phyloP scores from a whole-genome alignment of 2,329 filamentous ascomycete genomes.

The Cladosporium sp. region DNA sequence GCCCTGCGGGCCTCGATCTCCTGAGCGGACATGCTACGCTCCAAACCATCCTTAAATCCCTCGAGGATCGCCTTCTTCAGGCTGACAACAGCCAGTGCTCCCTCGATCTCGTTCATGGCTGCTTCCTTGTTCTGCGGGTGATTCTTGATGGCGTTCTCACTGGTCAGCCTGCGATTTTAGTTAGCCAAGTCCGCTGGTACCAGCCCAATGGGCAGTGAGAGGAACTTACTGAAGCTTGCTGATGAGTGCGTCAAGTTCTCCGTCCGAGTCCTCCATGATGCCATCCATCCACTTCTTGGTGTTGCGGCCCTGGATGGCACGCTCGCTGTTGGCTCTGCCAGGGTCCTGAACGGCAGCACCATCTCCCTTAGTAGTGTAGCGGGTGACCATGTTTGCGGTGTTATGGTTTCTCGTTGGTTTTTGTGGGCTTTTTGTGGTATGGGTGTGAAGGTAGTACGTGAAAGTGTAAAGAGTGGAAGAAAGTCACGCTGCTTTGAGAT shows the following conservation, averaged over 20 bases:
- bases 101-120: not conserved
- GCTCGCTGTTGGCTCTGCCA: not conserved
- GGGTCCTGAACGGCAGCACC: not conserved
- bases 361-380: not conserved
- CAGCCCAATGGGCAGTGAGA: not conserved
- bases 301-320: not conserved
- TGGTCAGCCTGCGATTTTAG: not conserved
- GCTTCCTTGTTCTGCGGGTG: not conserved
- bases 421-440: not conserved
- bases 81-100: not conserved
- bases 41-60: not conserved
- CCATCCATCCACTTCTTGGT: conserved; percentile 3
- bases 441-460: not conserved
- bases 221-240: not conserved
- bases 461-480: not conserved
- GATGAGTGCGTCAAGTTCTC: not conserved
- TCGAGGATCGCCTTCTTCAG: not conserved
- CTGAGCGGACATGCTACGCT: not conserved
- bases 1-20: not conserved
- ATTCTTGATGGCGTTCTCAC: not conserved
- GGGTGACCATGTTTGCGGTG: conserved; percentile 3
- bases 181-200: not conserved
- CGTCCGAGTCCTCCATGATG: not conserved
- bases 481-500: not conserved
- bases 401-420: not conserved